Conservation (phyloP, 2,329 filamentous ascomycete species). For the Ambrosiella cleistominuta region DNA sequence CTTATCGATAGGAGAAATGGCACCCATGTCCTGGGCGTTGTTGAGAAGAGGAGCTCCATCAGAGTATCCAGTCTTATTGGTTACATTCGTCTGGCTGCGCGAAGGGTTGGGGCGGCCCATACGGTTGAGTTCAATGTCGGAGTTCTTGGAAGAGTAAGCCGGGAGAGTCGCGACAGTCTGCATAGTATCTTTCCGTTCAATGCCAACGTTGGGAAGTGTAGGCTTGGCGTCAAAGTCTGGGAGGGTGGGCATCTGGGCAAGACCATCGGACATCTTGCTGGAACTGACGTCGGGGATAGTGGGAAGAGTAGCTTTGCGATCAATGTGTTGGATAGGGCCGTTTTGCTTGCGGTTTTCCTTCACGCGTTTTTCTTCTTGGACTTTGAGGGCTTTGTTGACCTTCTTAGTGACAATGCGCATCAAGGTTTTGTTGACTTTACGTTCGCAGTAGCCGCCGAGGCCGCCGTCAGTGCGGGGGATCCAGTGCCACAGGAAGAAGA, state of each 20-base stretch:
- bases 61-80: slow-evolving; percentile 37
- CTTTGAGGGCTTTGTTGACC: slow-evolving; percentile 73
- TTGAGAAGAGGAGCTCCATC: slow-evolving; percentile 46
- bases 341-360: slow-evolving; percentile 34
- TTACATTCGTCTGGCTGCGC: slow-evolving; percentile 28
- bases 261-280: slow-evolving; percentile 28
- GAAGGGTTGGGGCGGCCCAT: slow-evolving; percentile 31
- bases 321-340: slow-evolving; percentile 30
- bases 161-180: slow-evolving; percentile 36
- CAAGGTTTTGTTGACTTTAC: slow-evolving; percentile 76
- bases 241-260: slow-evolving; percentile 39
- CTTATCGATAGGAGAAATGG: not conserved
- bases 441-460: slow-evolving; percentile 69
- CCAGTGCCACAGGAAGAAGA: slow-evolving; percentile 83
- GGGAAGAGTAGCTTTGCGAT: slow-evolving; percentile 47
- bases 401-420: slow-evolving; percentile 71
- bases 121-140: slow-evolving; percentile 33
- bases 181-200: slow-evolving; percentile 36
- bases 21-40: slow-evolving; percentile 30
- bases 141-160: slow-evolving; percentile 42
- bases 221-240: slow-evolving; percentile 23
- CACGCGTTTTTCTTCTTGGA: slow-evolving; percentile 47
- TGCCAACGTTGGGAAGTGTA: slow-evolving; percentile 18
- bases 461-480: slow-evolving; percentile 69
- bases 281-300: slow-evolving; percentile 30